A percentile compares a stretch with the other conserved stretches of the same genome.
These are phyloP conservation scores for Ganoderma sinense DNA, from an alignment of 1,284 basidiomycete genomes.

Conservation along the genomic window DNA sequence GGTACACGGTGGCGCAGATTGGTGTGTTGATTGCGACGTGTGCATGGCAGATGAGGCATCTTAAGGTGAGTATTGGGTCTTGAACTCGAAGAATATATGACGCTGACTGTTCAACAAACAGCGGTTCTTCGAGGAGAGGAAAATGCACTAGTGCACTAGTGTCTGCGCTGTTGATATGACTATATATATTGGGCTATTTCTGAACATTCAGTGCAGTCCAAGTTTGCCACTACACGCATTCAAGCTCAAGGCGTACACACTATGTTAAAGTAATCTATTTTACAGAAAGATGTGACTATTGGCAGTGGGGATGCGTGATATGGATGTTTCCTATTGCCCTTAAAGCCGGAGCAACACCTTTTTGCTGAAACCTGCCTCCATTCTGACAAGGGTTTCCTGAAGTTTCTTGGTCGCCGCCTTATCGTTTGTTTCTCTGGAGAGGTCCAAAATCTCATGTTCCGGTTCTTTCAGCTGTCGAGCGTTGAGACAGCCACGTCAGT, in stretches of 20 bases:
- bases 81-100: conserved; percentile 7
- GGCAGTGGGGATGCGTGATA: background rate
- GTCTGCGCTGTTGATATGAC: conserved; percentile 19
- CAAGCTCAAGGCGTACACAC: background rate
- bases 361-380: conserved; percentile 69
- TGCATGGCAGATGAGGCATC: conserved; percentile 92
- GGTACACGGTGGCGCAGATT: conserved; percentile 93
- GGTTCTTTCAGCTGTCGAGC: conserved; percentile 65
- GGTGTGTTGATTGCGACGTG: conserved; percentile 86
- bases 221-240: background rate
- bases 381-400: conserved; percentile 53
- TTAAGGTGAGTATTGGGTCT: conserved; percentile 68
- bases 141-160: conserved; percentile 63
- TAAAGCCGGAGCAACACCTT: conserved; percentile 74
- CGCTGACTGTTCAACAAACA: conserved; percentile 38
- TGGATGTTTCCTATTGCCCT: background rate
- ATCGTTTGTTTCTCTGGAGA: conserved; percentile 58
- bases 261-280: background rate
- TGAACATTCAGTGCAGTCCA: background rate
- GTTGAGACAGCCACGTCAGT: conserved; percentile 15
- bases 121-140: conserved; percentile 92
- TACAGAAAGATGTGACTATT: background rate
- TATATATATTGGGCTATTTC: conserved; percentile 29
- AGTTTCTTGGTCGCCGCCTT: conserved; percentile 58
- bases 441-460: conserved; percentile 68